These are phyloP conservation scores for Thraustochytrium aureum DNA, from an alignment of 352 stramenopile species.

Conservation along the genomic window DNA sequence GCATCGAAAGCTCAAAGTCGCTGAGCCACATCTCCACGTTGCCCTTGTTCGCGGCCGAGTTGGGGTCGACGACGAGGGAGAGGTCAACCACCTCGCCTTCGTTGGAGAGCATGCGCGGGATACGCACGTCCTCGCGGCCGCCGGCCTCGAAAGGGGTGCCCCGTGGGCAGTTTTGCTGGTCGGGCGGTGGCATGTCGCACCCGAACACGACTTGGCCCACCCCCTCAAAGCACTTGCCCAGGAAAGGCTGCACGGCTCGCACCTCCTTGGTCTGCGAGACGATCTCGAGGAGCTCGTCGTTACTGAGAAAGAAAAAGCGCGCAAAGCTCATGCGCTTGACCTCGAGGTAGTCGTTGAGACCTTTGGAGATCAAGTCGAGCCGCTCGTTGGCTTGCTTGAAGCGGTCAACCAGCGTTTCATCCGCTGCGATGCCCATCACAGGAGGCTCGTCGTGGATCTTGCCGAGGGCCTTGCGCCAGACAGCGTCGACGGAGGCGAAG, in stretches of 20 bases:
- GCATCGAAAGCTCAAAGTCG: constrained; percentile 83
- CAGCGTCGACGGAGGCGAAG: constrained; percentile 76
- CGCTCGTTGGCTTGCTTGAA: constrained; percentile 91
- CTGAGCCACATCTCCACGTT: constrained; percentile 94
- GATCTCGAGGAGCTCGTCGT: constrained; percentile 92
- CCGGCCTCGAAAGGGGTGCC: constrained; percentile 40
- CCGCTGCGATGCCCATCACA: constrained; percentile 74
- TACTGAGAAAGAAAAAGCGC: constrained; percentile 93
- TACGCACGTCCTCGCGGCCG: constrained; percentile 69
- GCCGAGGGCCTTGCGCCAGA: constrained; percentile 63
- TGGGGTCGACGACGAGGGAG: constrained; percentile 75
- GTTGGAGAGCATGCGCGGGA: constrained; percentile 89
- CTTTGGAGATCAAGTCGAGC: constrained; percentile 91
- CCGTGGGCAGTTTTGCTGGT: constrained; percentile 37
- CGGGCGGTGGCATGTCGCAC: constrained; percentile 62
- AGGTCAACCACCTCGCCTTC: constrained; percentile 85
- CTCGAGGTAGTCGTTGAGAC: constrained; percentile 90
- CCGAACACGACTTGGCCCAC: constrained; percentile 65
- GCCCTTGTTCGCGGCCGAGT: constrained; percentile 86
- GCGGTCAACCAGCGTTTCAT: constrained; percentile 82
- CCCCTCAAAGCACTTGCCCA: constrained; percentile 95
- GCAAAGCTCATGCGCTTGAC: constrained; percentile 88
- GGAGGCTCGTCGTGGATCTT: constrained; percentile 74
- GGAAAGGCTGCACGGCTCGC: constrained; percentile 83
- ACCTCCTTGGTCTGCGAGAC: constrained; percentile 93